Evolutionary conservation across 106 monocot species (phyloP).

Genomic region (Dendrobium officinale): DNA sequence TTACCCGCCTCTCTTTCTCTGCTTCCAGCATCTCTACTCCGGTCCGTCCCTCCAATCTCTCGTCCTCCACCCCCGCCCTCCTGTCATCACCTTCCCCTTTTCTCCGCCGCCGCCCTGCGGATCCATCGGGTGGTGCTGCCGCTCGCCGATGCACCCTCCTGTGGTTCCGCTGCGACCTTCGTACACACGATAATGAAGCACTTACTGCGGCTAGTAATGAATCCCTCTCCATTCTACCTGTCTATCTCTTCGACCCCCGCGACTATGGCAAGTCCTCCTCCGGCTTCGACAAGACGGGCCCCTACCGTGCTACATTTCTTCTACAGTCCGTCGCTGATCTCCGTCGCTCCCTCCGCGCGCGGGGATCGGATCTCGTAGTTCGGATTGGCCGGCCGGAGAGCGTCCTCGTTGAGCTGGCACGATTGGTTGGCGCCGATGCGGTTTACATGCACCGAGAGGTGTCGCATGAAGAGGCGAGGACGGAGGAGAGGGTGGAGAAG

Average conservation of each 20-base stretch:
- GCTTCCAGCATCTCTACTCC: constrained; percentile 6
- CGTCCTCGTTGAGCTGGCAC: constrained; percentile 59
- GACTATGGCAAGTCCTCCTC: constrained; percentile 82
- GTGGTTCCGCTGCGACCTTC: constrained; percentile 93
- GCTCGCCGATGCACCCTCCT: constrained; percentile 68
- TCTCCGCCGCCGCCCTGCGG: constrained; percentile 36
- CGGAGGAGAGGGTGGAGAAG: constrained; percentile 72
- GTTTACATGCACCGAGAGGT: constrained; percentile 86
- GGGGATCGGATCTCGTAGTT: constrained; percentile 88
- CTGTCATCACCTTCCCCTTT: constrained; percentile 34
- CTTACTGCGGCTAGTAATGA: constrained; percentile 51
- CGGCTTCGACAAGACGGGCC: constrained; percentile 85
- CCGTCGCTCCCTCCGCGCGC: constrained; percentile 40
- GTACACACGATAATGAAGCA: constrained; percentile 88
- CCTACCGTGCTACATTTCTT: constrained; percentile 79
- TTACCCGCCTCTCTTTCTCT: constrained; percentile 18
- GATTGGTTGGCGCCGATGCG: constrained; percentile 69
- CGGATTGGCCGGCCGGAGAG: constrained; percentile 78
- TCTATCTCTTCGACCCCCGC: constrained; percentile 84
- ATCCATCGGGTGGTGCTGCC: constrained; percentile 41
- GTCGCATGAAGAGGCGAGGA: constrained; percentile 55
- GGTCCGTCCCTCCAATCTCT: constrained; percentile 1
- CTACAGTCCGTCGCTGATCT: constrained; percentile 80
- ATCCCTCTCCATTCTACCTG: constrained; percentile 80
- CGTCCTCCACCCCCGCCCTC: constrained; percentile 21